These are phyloP conservation scores for Kwoniella bestiolae DNA, from an alignment of 768 basidiomycete genomes.

Conservation along the genomic window DNA sequence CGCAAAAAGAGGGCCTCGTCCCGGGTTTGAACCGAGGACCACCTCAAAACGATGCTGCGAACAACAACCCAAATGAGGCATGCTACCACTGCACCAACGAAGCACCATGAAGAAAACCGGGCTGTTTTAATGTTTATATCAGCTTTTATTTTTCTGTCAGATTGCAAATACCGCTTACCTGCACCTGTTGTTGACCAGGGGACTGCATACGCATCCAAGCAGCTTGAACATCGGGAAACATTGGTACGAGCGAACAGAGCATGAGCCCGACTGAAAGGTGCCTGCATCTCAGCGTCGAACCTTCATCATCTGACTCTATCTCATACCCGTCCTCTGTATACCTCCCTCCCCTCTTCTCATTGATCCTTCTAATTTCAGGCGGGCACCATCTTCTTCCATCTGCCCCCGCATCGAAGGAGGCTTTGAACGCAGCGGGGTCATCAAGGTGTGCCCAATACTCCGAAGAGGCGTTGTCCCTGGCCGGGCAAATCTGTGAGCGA, in stretches of 20 bases:
- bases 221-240: too few relatives aligned
- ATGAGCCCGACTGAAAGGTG: too few relatives aligned
- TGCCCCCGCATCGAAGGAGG: background rate
- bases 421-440: background rate
- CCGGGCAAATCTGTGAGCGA: too few relatives aligned
- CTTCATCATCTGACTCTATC: background rate
- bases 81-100: constrained; percentile 17
- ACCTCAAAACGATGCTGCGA: background rate
- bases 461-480: background rate
- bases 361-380: background rate
- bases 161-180: too few relatives aligned
- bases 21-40: constrained; percentile 16
- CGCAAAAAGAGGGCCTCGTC: constrained; percentile 6
- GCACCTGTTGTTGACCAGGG: too few relatives aligned
- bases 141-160: too few relatives aligned
- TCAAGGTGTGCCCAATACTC: background rate
- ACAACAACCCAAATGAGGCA: constrained; percentile 8
- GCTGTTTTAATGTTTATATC: too few relatives aligned
- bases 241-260: too few relatives aligned
- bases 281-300: background rate
- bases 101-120: background rate
- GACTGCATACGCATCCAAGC: too few relatives aligned
- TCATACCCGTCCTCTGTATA: background rate
- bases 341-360: background rate
- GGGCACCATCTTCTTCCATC: background rate